A percentile compares a stretch with the other conserved stretches of the same genome.
These are phyloP conservation scores for Salix purpurea DNA, from an alignment of 345 rosid species.

Conservation along the genomic window DNA sequence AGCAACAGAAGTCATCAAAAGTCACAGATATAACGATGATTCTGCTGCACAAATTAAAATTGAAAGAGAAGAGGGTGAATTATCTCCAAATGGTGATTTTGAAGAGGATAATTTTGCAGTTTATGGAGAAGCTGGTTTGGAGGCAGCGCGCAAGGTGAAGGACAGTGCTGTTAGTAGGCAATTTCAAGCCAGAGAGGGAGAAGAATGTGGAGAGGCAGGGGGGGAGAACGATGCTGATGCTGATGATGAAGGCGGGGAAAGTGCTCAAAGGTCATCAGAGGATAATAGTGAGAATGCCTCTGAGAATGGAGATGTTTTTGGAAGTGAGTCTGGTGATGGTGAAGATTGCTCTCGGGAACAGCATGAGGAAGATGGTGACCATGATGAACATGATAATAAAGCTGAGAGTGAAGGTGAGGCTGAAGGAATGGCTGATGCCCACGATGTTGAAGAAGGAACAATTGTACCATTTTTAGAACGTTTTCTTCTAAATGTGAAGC, in stretches of 20 bases:
- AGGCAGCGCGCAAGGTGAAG: slow-evolving; percentile 47
- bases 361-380: slow-evolving; percentile 68
- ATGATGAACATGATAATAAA: slow-evolving; percentile 58
- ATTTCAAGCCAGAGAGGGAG: slow-evolving; percentile 44
- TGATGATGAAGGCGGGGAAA: slow-evolving; percentile 84
- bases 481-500: slow-evolving; percentile 66
- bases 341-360: slow-evolving; percentile 83
- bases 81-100: slow-evolving; percentile 90
- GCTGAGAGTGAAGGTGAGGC: slow-evolving; percentile 97
- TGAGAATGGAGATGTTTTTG: slow-evolving; percentile 86
- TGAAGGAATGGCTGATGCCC: slow-evolving; percentile 76
- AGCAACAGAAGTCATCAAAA: slow-evolving; percentile 37
- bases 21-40: slow-evolving; percentile 50
- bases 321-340: slow-evolving; percentile 79
- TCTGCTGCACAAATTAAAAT: slow-evolving; percentile 48
- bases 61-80: slow-evolving; percentile 98
- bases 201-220: slow-evolving; percentile 48
- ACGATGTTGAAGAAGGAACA: slow-evolving; percentile 63
- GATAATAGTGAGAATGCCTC: slow-evolving; percentile 82
- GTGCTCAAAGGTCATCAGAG: slow-evolving; percentile 79
- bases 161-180: slow-evolving; percentile 47
- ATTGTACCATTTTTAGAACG: slow-evolving; percentile 63
- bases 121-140: slow-evolving; percentile 60
- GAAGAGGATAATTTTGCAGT: slow-evolving; percentile 84
- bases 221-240: slow-evolving; percentile 74